Base-by-base conservation (phyloP, 148 eudicot genomes). In the Salicornia ramosissima region DNA sequence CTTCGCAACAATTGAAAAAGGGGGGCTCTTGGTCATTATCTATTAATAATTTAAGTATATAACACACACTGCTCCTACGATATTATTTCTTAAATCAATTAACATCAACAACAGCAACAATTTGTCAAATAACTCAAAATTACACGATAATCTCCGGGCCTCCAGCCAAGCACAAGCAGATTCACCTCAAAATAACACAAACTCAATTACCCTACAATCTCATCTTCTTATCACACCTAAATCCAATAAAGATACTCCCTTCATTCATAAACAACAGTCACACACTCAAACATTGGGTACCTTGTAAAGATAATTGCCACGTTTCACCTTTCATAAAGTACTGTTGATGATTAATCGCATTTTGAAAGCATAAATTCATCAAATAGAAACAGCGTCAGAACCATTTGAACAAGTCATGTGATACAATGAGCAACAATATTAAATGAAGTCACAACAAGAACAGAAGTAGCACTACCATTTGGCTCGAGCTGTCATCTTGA, bases 401-500 rank as follows among this genome's bases (percentile, higher is more conserved):
- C 10, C 22, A 58, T 6, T 18, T 6, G 8, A 60, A n/a, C 34
- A 36, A 3, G 8, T 36, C 4, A 36, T 3, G 4, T 36, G 5
- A 36, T 36, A 36, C 8, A 60, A 8, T 3, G 24, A n/a, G n/a
- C n/a, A 33, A 60, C 12, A 31, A 21, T 39, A 75, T 10, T 10
- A 54, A 39, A 3, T 8, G 14, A 1, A 56, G 67, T 36, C 40
- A 26, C 19, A 68, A 1, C 18, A 2, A 11, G 3, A 11, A 61
- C 21, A 24, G 62, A 2, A 47, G 31, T 40, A 26, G 39, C 47
- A 26, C 36, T 87, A 94, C 99, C 99, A 94, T 75, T 94, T 94
- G 7, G 99, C 96, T 19, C 99, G 82, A 72, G 99, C 96, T 5
- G 96, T 94, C 89, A 89, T 81, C 75, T 87, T 94, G 45, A 90